phyloP scores from a whole-genome alignment of 208 protist genomes.

The Acanthamoeba triangularis region DNA sequence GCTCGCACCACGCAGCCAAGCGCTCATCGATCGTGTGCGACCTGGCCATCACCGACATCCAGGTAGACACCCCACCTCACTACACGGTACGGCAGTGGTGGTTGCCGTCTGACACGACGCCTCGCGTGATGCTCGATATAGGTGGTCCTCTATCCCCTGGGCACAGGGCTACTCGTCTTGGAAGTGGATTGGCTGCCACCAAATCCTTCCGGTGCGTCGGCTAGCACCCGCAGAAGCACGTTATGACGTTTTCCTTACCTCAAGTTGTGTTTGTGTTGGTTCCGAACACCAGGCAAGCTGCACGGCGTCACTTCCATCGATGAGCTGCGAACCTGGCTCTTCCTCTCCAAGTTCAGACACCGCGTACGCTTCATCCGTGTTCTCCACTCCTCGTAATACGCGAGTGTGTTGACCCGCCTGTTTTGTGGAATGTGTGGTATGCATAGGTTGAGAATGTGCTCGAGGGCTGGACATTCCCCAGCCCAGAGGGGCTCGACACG shows the following conservation, averaged over 20 bases:
- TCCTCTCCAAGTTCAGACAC: constrained; percentile 71
- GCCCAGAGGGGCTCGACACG: background rate
- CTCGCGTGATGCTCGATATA: background rate
- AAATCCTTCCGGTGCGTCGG: background rate
- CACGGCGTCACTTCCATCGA: constrained; percentile 42
- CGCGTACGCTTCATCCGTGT: background rate
- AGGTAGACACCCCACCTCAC: background rate
- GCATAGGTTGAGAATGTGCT: constrained; percentile 52
- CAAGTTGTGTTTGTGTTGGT: no score
- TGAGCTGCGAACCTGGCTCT: constrained; percentile 73
- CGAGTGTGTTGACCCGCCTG: no score
- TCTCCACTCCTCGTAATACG: no score
- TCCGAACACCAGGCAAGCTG: background rate
- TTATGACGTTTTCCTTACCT: no score
- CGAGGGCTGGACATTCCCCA: constrained; percentile 69
- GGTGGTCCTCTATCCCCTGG: constrained; percentile 47
- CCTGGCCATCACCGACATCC: constrained; percentile 21
- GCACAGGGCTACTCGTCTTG: constrained; percentile 26
- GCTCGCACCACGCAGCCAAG: background rate
- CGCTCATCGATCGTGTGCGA: constrained; percentile 28
- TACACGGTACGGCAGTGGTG: background rate
- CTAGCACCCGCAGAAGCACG: no score
- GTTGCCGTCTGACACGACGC: background rate
- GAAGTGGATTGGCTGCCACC: constrained; percentile 59
- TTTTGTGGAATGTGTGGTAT: background rate